These are phyloP conservation scores for Leersia perrieri DNA, from an alignment of 176 grass and related monocot species.

Conservation along the genomic window DNA sequence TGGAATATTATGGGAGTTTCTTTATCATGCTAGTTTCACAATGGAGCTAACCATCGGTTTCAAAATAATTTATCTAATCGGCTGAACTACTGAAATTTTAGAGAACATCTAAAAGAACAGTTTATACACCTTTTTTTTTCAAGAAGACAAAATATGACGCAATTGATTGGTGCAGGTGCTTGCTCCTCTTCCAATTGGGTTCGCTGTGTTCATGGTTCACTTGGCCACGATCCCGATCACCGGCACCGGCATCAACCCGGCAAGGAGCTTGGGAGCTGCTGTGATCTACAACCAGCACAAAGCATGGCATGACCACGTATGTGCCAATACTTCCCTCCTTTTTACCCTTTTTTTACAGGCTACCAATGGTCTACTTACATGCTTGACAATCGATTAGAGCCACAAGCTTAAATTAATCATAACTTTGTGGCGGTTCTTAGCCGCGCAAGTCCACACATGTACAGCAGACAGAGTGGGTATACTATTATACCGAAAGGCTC, in stretches of 20 bases:
- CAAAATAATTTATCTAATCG: background rate
- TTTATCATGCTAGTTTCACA: too few relatives aligned
- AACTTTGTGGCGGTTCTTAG: slow-evolving; percentile 8
- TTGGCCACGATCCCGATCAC: slow-evolving; percentile 91
- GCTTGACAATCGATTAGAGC: background rate
- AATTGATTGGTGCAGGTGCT: slow-evolving; percentile 54
- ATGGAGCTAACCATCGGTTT: background rate
- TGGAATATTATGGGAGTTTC: background rate
- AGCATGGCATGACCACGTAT: slow-evolving; percentile 91
- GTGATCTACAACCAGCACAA: slow-evolving; percentile 90
- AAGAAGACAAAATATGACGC: background rate
- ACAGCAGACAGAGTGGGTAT: background rate
- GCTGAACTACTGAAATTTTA: background rate
- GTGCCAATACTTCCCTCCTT: background rate
- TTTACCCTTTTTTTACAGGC: background rate
- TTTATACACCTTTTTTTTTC: too few relatives aligned
- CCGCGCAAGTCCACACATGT: background rate
- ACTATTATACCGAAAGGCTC: background rate
- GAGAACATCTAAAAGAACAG: background rate
- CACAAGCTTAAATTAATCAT: background rate
- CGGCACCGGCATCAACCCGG: slow-evolving; percentile 93
- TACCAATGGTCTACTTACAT: background rate
- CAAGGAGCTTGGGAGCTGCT: slow-evolving; percentile 81
- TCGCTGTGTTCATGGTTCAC: slow-evolving; percentile 98
- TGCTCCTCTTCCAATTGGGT: slow-evolving; percentile 91